Conservation (phyloP, 2,329 filamentous ascomycete species). For the Cladobotryum mycophilum region DNA sequence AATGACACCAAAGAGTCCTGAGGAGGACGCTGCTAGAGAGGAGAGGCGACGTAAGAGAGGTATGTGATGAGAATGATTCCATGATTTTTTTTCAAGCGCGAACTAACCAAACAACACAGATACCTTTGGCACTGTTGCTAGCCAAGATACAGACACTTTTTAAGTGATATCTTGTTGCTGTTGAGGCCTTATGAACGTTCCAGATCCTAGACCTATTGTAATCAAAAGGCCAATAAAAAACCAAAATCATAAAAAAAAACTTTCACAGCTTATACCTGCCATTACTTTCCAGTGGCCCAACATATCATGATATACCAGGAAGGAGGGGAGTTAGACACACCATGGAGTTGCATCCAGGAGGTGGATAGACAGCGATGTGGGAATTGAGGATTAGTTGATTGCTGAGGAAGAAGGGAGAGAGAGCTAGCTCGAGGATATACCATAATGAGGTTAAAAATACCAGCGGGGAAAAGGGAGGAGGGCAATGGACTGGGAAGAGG, state of each 20-base stretch:
- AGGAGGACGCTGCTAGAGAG: slow-evolving; percentile 39
- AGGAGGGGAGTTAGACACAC: neutral
- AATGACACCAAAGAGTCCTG: slow-evolving; percentile 52
- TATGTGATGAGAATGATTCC: slow-evolving; percentile 27
- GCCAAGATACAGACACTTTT: slow-evolving; percentile 32
- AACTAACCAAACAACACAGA: slow-evolving; percentile 16
- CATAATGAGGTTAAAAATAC: neutral
- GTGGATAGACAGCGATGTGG: too few species aligned
- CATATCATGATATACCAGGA: neutral
- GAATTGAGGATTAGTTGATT: neutral
- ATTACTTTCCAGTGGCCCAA: neutral
- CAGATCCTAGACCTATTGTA: neutral
- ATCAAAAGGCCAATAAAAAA: neutral
- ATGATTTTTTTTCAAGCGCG: neutral
- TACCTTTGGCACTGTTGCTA: slow-evolving; percentile 30
- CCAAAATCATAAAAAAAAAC: neutral
- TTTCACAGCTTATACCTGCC: neutral
- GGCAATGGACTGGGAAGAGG: neutral
- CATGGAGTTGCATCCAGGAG: neutral
- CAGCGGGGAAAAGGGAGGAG: neutral
- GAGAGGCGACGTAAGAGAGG: slow-evolving; percentile 53
- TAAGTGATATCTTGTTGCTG: slow-evolving; percentile 15
- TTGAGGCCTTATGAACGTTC: slow-evolving; percentile 1
- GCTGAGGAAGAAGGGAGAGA: neutral
- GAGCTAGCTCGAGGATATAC: too few species aligned